Evolutionary conservation across 345 rosid species (phyloP).

Genomic region (Acer negundo): DNA sequence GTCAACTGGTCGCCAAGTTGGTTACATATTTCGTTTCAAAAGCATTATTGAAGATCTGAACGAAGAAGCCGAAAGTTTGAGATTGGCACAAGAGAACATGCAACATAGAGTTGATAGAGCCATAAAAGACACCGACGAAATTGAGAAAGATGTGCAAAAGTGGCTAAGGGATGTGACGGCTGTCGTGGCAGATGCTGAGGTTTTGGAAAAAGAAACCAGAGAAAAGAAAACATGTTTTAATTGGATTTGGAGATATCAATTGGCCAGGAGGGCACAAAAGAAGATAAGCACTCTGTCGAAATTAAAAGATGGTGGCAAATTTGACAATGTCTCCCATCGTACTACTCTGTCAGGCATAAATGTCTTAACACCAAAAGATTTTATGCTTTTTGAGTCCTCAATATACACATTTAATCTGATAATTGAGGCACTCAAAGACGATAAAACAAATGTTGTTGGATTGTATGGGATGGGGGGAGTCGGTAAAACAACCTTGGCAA

Average conservation of each 20-base stretch:
- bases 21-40: neutral
- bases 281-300: neutral
- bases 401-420: neutral
- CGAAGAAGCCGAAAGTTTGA: neutral
- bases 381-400: neutral
- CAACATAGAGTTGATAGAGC: neutral
- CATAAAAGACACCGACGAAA: neutral
- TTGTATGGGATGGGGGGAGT: constrained; percentile 21
- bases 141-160: neutral
- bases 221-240: neutral
- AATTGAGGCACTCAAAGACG: neutral
- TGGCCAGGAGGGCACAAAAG: neutral
- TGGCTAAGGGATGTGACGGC: neutral
- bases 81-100: neutral
- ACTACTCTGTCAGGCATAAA: neutral
- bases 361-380: neutral
- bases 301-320: neutral
- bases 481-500: constrained; percentile 30
- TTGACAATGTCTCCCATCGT: neutral
- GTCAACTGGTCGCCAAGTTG: too few species aligned
- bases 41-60: neutral
- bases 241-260: neutral
- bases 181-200: too few species aligned
- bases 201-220: too few species aligned
- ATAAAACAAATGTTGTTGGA: constrained; percentile 12